Evolutionary conservation across 257 asterid genomes (phyloP).

Genomic region (Catharanthus roseus): DNA sequence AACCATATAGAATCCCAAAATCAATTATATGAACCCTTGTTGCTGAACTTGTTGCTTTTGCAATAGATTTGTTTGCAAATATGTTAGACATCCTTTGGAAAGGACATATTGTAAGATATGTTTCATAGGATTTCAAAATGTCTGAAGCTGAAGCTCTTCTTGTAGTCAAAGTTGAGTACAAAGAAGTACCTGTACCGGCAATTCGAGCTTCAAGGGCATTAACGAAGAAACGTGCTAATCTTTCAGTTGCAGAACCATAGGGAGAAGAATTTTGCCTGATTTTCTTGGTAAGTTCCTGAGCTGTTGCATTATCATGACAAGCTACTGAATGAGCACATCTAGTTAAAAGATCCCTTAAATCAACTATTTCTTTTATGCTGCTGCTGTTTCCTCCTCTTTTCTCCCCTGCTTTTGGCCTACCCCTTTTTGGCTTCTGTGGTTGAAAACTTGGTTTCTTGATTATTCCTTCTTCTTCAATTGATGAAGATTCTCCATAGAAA

Average conservation of each 20-base stretch:
- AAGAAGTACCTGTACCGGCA: constrained; percentile 41
- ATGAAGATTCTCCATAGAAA: constrained; percentile 31
- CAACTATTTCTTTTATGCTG: constrained; percentile 22
- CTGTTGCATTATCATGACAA: constrained; percentile 21
- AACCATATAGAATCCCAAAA: constrained; percentile 60
- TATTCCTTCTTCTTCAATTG: constrained; percentile 18
- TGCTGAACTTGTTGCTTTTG: constrained; percentile 20
- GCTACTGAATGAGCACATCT: constrained; percentile 40
- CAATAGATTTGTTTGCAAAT: constrained; percentile 49
- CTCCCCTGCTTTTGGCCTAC: constrained; percentile 5
- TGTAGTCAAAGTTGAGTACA: constrained; percentile 31
- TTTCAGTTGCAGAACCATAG: constrained; percentile 44
- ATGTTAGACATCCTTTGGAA: constrained; percentile 57
- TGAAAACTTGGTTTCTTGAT: constrained; percentile 22
- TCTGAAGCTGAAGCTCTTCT: constrained; percentile 32
- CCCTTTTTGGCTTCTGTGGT: constrained; percentile 44
- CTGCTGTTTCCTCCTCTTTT: no score
- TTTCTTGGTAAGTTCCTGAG: constrained; percentile 24
- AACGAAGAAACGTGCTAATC: constrained; percentile 53
- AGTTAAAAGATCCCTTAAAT: constrained; percentile 21
- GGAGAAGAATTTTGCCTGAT: constrained; percentile 43
- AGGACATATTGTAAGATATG: constrained; percentile 47
- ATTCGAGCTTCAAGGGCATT: constrained; percentile 59
- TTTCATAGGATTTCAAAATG: constrained; percentile 36
- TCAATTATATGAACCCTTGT: constrained; percentile 48